These are phyloP conservation scores for Creolimax fragrantissima DNA, from an alignment of 78 protist genomes.

Conservation along the genomic window DNA sequence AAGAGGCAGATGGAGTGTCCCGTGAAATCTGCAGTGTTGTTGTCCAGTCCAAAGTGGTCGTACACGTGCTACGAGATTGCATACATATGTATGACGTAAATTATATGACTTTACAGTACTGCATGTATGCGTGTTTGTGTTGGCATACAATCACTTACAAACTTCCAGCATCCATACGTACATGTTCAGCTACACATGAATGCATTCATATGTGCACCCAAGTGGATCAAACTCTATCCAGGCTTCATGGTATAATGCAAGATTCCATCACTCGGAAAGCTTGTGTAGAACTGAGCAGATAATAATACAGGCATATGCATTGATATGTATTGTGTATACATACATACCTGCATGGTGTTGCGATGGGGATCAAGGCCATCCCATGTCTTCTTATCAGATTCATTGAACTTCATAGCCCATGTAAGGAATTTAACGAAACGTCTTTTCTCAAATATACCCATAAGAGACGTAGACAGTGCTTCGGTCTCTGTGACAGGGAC, in stretches of 20 bases:
- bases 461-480: constrained; percentile 77
- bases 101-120: constrained; percentile 54
- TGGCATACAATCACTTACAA: background rate
- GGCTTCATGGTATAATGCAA: no score
- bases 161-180: no score
- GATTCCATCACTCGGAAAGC: no score
- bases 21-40: constrained; percentile 80
- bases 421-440: constrained; percentile 38
- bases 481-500: constrained; percentile 92
- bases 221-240: no score
- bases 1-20: constrained; percentile 95
- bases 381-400: constrained; percentile 46
- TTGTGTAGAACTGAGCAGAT: no score
- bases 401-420: constrained; percentile 24
- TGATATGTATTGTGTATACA: no score
- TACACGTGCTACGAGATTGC: constrained; percentile 67
- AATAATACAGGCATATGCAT: no score
- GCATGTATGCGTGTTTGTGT: background rate
- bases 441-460: constrained; percentile 96
- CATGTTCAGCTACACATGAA: no score
- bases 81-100: no score
- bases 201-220: no score
- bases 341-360: background rate
- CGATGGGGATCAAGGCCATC: constrained; percentile 20
- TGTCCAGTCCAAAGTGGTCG: constrained; percentile 69